Evolutionary conservation across 768 basidiomycete genomes (phyloP).

Genomic region (Hericium rajendrae): DNA sequence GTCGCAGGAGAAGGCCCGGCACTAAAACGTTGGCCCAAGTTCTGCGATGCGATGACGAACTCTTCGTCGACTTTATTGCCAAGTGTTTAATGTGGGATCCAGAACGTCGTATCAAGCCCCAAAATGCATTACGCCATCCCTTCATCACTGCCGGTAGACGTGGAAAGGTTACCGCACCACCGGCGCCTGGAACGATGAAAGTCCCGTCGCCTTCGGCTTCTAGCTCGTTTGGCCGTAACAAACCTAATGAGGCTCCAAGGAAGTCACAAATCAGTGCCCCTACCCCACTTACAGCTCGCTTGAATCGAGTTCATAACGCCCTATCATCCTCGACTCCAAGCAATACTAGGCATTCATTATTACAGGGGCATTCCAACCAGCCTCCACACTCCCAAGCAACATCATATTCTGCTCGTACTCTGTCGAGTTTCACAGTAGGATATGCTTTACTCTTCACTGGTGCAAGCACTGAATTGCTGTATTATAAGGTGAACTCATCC

Average conservation of each 20-base stretch:
- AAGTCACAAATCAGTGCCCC: constrained; percentile 86
- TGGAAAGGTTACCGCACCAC: constrained; percentile 32
- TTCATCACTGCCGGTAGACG: constrained; percentile 65
- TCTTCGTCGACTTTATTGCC: constrained; percentile 92
- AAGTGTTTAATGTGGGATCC: constrained; percentile 99
- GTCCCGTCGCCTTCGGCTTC: constrained; percentile 50
- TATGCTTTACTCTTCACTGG: no score
- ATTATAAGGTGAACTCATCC: no score
- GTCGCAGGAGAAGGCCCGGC: constrained; percentile 83
- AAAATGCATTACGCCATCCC: constrained; percentile 84
- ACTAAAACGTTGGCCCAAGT: constrained; percentile 86
- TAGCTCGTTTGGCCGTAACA: constrained; percentile 43
- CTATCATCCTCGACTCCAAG: constrained; percentile 48
- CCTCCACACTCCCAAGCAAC: constrained; percentile 61
- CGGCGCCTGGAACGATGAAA: constrained; percentile 39
- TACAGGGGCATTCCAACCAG: constrained; percentile 57
- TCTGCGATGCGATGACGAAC: constrained; percentile 85
- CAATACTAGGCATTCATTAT: constrained; percentile 43
- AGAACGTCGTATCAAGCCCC: constrained; percentile 89
- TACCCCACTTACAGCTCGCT: constrained; percentile 76
- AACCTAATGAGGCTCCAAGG: constrained; percentile 68
- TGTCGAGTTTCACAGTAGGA: constrained; percentile 56
- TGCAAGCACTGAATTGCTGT: no score
- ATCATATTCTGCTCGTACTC: constrained; percentile 62
- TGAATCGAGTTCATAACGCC: constrained; percentile 44